Evolutionary conservation across 768 basidiomycete species (phyloP), one percentile per base, ranked within the genome.

Genomic region (Multifurca ochricompacta): DNA sequence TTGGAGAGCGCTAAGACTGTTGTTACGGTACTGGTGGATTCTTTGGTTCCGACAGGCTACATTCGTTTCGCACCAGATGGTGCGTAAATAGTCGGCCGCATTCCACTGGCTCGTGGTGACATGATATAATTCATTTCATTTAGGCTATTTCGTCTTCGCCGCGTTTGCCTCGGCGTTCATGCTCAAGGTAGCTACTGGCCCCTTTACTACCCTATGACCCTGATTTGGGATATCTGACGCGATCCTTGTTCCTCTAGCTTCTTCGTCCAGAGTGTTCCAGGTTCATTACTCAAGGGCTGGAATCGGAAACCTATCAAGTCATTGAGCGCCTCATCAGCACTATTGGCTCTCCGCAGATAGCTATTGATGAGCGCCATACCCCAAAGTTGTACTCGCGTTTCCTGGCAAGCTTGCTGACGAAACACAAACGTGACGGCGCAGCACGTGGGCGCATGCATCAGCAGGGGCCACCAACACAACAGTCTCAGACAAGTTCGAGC

Each of bases 311-410:
- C 52, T 78, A 79, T 19, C 64, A 67, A 0, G 71, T 81, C 21
- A 85, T 92, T 0, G 79, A 83, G 63, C 74, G 75, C 51, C 80
- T 85, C 54, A 76, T 85, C 42, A 75, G 85, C 56, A 74, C 89
- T 1, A 75, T 91, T 4, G 77, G 78, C 3, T 80, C 82, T 0
- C 77, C 84, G 6, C 81, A 83, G 51, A 78, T 91, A 16, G 82
- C 83, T 18, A 76, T 91, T 54, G 90, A 92, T 68, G 83, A 87
- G 25, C 81, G 82, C 16, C 88, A 91, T 63, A 86, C 85, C 0
- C 89, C 88, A 1, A 85, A 81, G 65, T 71, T 91, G 5, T 91
- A 89, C 66, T 80, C 89, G 0, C 82, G 80, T 44, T 91, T 91
- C 77, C 73, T 92, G 42, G 78, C 79, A 40, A 80, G 82, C 32